phyloP scores from a whole-genome alignment of 2,329 filamentous ascomycete species.

The Aureobasidium pullulans region DNA sequence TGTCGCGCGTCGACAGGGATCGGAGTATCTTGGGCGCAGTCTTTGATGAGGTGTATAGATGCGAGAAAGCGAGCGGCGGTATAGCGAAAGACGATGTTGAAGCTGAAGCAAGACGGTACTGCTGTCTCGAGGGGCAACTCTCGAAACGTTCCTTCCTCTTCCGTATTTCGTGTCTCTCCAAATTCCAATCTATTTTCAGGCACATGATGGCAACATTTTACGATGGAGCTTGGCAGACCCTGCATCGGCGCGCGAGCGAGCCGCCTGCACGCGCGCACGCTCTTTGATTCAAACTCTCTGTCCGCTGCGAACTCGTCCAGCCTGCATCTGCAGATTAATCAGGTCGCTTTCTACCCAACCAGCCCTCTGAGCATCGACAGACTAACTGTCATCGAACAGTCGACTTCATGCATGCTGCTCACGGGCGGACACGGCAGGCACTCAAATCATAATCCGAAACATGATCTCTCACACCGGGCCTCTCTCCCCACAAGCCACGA shows the following conservation, averaged over 20 bases:
- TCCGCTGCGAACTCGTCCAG: background rate
- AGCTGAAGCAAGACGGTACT: background rate
- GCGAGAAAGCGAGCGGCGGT: background rate
- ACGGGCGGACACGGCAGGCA: background rate
- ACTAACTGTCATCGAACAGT: background rate
- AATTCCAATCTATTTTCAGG: conserved; percentile 1
- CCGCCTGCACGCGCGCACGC: background rate
- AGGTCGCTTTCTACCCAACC: too few relatives aligned
- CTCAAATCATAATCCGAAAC: background rate
- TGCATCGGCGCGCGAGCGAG: background rate
- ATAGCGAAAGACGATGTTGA: background rate
- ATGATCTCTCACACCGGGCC: background rate
- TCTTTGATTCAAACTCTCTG: background rate
- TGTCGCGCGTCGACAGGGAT: background rate
- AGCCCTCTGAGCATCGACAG: background rate
- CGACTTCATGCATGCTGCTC: background rate
- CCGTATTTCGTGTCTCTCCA: background rate
- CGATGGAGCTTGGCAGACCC: background rate
- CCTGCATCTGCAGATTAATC: background rate
- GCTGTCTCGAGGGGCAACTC: conserved; percentile 9
- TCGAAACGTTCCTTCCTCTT: background rate
- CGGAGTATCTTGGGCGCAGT: background rate
- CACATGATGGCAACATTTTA: background rate
- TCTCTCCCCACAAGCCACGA: background rate
- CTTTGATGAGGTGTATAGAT: background rate